Conservation (phyloP, 73 alveolate genomes). For the Paramecium sonneborni region DNA sequence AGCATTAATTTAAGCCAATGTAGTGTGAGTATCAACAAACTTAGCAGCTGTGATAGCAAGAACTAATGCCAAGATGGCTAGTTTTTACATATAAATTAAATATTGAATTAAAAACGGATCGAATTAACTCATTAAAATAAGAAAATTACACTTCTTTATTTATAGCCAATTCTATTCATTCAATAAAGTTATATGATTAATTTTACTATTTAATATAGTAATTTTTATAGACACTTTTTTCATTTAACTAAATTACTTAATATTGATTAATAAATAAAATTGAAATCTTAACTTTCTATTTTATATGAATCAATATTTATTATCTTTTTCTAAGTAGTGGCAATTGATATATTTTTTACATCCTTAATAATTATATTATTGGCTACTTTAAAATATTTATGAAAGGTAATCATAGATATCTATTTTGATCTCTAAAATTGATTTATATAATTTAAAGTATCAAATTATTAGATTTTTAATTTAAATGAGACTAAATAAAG, state of each 20-base stretch:
- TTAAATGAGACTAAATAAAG: neutral
- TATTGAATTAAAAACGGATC: constrained; percentile 56
- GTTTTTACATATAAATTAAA: constrained; percentile 22
- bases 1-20: constrained; percentile 43
- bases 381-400: no score
- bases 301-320: no score
- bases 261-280: neutral
- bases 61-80: constrained; percentile 47
- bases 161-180: neutral
- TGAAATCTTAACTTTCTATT: no score
- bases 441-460: no score
- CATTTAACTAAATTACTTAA: neutral
- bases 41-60: constrained; percentile 9
- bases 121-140: constrained; percentile 24
- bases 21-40: constrained; percentile 34
- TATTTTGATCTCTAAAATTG: no score
- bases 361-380: no score
- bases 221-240: neutral
- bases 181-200: neutral
- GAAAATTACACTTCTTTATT: neutral
- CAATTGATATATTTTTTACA: no score
- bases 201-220: neutral
- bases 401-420: neutral
- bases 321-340: no score
- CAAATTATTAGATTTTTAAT: neutral